Percentiles rank a stretch among this genome's conserved stretches.
These are phyloP conservation scores for Lichtheimia corymbifera DNA, from an alignment of 371 early-diverging fungal genomes.

Conservation along the genomic window DNA sequence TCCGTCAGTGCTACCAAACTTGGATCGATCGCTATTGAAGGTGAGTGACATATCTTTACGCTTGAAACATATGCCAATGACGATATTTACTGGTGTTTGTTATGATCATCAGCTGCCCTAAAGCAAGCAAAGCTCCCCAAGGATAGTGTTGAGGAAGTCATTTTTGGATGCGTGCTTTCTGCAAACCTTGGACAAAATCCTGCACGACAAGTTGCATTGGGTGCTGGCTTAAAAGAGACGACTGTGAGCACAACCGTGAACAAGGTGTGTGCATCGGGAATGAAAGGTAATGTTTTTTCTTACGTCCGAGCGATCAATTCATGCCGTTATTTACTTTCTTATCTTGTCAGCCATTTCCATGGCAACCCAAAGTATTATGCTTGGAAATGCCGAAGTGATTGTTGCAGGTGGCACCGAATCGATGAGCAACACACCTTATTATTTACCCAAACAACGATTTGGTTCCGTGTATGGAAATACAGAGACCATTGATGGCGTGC, in stretches of 20 bases:
- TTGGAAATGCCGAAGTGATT: constrained; percentile 80
- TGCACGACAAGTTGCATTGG: constrained; percentile 93
- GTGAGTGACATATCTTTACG: constrained; percentile 38
- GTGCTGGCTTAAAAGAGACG: constrained; percentile 78
- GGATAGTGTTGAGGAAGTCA: constrained; percentile 79
- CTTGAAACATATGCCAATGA: too few relatives aligned
- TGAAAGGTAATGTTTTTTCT: constrained; percentile 75
- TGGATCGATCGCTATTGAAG: constrained; percentile 89
- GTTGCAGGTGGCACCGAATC: constrained; percentile 97
- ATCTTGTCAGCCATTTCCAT: constrained; percentile 67
- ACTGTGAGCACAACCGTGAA: constrained; percentile 91
- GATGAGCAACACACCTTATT: constrained; percentile 97
- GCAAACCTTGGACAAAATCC: constrained; percentile 94
- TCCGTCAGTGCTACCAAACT: constrained; percentile 86
- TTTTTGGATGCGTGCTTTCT: constrained; percentile 87
- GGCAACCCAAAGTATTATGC: constrained; percentile 83
- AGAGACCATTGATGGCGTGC: constrained; percentile 83
- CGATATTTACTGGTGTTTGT: too few relatives aligned
- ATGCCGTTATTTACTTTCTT: background rate
- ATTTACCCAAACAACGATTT: constrained; percentile 79
- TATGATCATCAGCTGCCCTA: constrained; percentile 60
- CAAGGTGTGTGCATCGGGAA: constrained; percentile 97
- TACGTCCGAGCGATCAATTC: background rate
- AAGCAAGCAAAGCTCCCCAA: constrained; percentile 69
- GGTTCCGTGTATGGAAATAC: constrained; percentile 88